phyloP scores from a whole-genome alignment of 805 yeast genomes.

The Metschnikowia baotianmanensis region DNA sequence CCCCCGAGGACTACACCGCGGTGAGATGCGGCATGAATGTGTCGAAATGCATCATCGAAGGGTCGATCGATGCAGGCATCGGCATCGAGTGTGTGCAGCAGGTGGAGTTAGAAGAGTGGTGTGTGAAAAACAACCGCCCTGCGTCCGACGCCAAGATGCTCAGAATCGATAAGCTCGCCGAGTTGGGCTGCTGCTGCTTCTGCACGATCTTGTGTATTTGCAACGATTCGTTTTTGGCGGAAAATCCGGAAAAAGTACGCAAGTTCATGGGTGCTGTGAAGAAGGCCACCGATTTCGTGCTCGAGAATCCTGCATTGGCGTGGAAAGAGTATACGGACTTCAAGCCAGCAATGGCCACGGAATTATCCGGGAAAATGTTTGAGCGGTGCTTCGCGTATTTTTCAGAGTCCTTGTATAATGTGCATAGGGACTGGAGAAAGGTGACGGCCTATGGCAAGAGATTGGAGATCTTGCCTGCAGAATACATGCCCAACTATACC shows the following conservation, averaged over 20 bases:
- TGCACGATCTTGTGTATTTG: slow-evolving; percentile 54
- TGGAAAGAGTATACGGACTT: slow-evolving; percentile 46
- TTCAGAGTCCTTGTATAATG: slow-evolving; percentile 50
- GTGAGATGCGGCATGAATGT: slow-evolving; percentile 62
- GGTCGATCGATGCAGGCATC: slow-evolving; percentile 55
- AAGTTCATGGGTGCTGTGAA: slow-evolving; percentile 48
- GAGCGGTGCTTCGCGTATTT: slow-evolving; percentile 56
- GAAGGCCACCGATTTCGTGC: slow-evolving; percentile 49
- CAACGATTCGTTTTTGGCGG: slow-evolving; percentile 48
- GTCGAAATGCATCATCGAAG: slow-evolving; percentile 53
- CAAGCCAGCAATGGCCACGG: slow-evolving; percentile 46
- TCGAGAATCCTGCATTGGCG: slow-evolving; percentile 43
- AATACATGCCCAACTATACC: slow-evolving; percentile 48
- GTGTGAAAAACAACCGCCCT: slow-evolving; percentile 42
- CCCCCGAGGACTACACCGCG: slow-evolving; percentile 54
- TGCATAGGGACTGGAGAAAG: slow-evolving; percentile 56
- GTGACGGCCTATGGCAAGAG: slow-evolving; percentile 56
- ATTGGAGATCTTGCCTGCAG: slow-evolving; percentile 49
- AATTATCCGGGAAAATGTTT: slow-evolving; percentile 44
- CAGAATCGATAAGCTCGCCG: slow-evolving; percentile 54
- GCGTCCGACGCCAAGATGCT: slow-evolving; percentile 51
- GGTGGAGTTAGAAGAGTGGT: slow-evolving; percentile 54
- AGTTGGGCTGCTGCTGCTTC: slow-evolving; percentile 59
- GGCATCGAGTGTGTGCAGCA: slow-evolving; percentile 61
- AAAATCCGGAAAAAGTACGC: slow-evolving; percentile 45